Base-by-base conservation (phyloP, 768 basidiomycete genomes). In the Termitomyces sp. region DNA sequence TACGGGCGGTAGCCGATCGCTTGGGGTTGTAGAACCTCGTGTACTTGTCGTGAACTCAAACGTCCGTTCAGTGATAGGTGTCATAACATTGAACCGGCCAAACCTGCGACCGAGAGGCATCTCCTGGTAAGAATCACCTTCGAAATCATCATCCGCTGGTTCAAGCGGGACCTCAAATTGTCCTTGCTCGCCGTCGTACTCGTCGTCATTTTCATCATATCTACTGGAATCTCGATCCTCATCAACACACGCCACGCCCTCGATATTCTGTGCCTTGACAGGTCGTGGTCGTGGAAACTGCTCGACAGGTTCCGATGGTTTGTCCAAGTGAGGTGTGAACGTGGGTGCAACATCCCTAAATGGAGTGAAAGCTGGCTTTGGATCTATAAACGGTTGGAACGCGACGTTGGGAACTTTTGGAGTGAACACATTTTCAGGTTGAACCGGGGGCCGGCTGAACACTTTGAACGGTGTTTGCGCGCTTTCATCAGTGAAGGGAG, bases 61-160 rank as follows among this genome's bases (percentile, higher is more conserved):
- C 10, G 97, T 98, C 42, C 95, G 81, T 71, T 99, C 97, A 13
- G 92, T 92, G 70, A 98, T 98, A 3, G 97, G 96, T 9, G 96
- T 98, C 94, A 99, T 94, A 56, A 95, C 87, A 66, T 90, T 86
- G 73, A 98, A 90, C 57, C 81, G 78, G 36, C 88, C 90, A 67
- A 91, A 89, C 28, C 90, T 82, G 18, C 90, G 86, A 16, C 87
- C 88, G 51, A 87, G 75, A 29, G 88, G 87, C 20, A 78, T 72
- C 24, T 79, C 76, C 49, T 73, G 75, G 58, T 73, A 77, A 7
- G 71, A 75, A 31, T 75, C 71, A 5, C 68, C 72, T 39, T 78
- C 75, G n/a, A 77, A 70, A 39, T 68, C 70, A 36, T 65, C 67
- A 6, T 67, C 69, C 20, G 65, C 61, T 44, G 51, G 28, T 36